Evolutionary conservation across 2,329 filamentous ascomycete genomes (phyloP).

Genomic region (Lasiodiplodia hormozganensis): DNA sequence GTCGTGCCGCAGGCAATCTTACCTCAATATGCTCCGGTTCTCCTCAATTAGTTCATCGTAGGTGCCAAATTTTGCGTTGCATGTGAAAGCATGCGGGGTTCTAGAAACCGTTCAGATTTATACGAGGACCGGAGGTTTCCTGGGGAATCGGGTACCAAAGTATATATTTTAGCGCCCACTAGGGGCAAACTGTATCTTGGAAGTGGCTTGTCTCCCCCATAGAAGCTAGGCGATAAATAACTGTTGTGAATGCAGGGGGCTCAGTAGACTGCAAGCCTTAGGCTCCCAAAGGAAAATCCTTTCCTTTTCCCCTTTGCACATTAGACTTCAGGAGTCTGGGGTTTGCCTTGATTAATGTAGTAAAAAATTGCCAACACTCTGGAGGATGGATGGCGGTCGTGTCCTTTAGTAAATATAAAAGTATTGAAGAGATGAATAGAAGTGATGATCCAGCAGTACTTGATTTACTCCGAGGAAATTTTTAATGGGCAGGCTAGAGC

Average conservation of each 20-base stretch:
- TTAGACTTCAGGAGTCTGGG: too few species aligned
- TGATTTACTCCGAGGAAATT: too few species aligned
- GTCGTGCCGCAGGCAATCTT: neutral
- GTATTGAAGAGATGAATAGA: too few species aligned
- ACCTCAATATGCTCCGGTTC: slow-evolving; percentile 1
- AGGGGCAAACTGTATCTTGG: neutral
- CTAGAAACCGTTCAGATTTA: neutral
- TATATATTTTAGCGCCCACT: neutral
- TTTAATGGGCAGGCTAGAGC: too few species aligned
- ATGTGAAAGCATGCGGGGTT: slow-evolving; percentile 1
- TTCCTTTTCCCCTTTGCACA: neutral
- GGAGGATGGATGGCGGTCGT: too few species aligned
- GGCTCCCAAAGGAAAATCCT: neutral
- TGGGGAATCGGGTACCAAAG: neutral
- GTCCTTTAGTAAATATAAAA: too few species aligned
- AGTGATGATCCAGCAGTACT: too few species aligned
- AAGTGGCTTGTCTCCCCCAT: neutral
- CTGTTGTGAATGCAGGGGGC: neutral
- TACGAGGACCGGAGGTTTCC: neutral
- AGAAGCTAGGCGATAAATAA: neutral
- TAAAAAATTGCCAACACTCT: too few species aligned
- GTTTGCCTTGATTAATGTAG: too few species aligned
- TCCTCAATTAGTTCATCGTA: neutral
- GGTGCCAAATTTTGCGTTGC: neutral
- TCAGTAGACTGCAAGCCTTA: neutral